Base-by-base conservation (phyloP, 768 basidiomycete species). In the Lenzites betulinus region DNA sequence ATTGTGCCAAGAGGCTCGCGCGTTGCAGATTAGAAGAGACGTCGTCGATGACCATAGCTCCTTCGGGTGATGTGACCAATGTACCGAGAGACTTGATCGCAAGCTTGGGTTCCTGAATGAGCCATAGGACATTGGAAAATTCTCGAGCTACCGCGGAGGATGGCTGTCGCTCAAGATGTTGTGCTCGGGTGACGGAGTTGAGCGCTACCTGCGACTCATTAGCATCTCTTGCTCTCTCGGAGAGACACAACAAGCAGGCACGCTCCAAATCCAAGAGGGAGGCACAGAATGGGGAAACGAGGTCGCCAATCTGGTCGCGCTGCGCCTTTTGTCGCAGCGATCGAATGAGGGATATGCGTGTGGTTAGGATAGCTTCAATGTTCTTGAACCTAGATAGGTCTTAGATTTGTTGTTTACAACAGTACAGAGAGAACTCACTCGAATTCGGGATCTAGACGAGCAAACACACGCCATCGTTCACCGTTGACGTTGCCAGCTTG, bases 121-220 rank as follows among this genome's bases (percentile, higher is more conserved):
- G 73, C 93, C 96, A 98, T 7, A 98, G 79, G 18, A 98, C 94
- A 59, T 88, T 84, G 16, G 96, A 89, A 66, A 93, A 93, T 70
- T 97, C 95, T 66, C 88, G 81, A 0, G 86, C 83, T 23, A 90
- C 84, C 28, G 81, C 78, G n/a, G 76, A 76, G 3, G 83, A 77
- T 0, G 80, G 70, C 1, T 56, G 64, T 1, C 62, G 68, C 60
- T 84, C 84, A 5, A 95, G 74, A 38, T 75, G 78, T 69, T 90
- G 89, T 0, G 93, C 92, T 26, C 84, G 83, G 30, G 92, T 79
- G 38, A 95, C 79, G 5, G 95, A 87, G 68, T 96, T 98, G 26
- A 97, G 74, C 0, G 96, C 92, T 36, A 94, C 83, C 68, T 97
- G 95, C 16, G 83, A 73, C 50, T 92, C 83, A 52, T 83, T 79